phyloP scores from a whole-genome alignment of 2,329 filamentous ascomycete species.

The Aspergillus eucalypticola region DNA sequence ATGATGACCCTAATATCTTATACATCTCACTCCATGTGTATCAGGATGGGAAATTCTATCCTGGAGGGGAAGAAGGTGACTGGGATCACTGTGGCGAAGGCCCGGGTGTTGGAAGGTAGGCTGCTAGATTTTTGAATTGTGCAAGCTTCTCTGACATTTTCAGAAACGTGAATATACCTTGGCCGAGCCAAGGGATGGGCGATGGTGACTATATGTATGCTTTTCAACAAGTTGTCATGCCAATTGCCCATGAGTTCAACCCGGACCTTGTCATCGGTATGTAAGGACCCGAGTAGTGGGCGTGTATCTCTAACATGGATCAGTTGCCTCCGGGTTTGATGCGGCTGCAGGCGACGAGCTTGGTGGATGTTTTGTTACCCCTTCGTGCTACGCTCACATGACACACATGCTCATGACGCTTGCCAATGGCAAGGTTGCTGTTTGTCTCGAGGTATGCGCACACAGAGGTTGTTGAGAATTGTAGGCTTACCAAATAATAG shows the following conservation, averaged over 20 bases:
- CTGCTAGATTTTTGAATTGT: neutral
- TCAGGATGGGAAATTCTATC: conserved; percentile 81
- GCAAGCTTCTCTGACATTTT: conserved; percentile 13
- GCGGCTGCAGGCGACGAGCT: conserved; percentile 91
- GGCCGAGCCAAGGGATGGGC: conserved; percentile 75
- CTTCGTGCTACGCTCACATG: conserved; percentile 94
- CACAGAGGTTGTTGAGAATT: no score
- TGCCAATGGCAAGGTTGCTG: conserved; percentile 82
- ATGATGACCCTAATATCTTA: conserved; percentile 88
- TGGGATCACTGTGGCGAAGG: conserved; percentile 61
- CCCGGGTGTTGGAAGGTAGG: conserved; percentile 57
- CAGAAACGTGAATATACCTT: conserved; percentile 68
- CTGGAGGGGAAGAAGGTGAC: conserved; percentile 61
- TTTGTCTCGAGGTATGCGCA: conserved; percentile 71
- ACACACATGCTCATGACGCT: conserved; percentile 98
- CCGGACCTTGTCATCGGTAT: conserved; percentile 82
- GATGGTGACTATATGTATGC: conserved; percentile 96
- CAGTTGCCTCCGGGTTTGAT: conserved; percentile 91
- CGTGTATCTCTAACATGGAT: conserved; percentile 13
- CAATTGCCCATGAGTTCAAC: conserved; percentile 88
- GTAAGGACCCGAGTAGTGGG: conserved; percentile 13
- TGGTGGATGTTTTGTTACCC: conserved; percentile 88
- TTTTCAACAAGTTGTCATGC: conserved; percentile 95
- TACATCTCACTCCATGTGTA: conserved; percentile 96
- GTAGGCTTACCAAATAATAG: conserved; percentile 26